Conservation (phyloP, 148 eudicot species). For the Rhododendron griersonianum region DNA sequence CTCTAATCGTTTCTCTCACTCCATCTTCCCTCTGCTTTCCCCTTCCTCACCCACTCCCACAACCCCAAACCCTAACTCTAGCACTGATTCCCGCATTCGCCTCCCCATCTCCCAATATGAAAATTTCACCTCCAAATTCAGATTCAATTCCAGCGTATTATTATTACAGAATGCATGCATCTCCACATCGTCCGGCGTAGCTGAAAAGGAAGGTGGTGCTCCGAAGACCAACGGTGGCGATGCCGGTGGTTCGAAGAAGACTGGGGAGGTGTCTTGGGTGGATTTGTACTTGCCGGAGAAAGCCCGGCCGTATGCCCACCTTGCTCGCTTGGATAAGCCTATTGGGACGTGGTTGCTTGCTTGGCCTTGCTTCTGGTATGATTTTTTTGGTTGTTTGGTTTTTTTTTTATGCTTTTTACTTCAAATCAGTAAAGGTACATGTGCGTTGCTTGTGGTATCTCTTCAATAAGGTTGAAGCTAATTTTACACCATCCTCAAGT, state of each 20-base stretch:
- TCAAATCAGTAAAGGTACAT: background rate
- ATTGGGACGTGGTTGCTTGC: slow-evolving; percentile 96
- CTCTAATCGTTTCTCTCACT: background rate
- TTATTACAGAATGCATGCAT: slow-evolving; percentile 21
- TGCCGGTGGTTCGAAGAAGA: slow-evolving; percentile 10
- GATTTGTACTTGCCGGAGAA: slow-evolving; percentile 63
- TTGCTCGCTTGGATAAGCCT: slow-evolving; percentile 76
- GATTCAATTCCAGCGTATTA: background rate
- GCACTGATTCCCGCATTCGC: background rate
- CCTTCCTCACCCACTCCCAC: background rate
- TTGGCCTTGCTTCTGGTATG: slow-evolving; percentile 95
- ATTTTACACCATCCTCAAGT: background rate
- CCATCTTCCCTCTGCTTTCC: background rate
- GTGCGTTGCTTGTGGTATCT: background rate
- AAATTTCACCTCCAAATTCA: background rate
- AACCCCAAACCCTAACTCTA: background rate
- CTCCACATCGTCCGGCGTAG: slow-evolving; percentile 27
- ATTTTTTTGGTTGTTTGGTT: background rate
- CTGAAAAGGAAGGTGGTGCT: slow-evolving; percentile 6
- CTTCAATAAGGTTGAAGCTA: background rate
- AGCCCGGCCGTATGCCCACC: slow-evolving; percentile 60
- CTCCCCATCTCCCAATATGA: slow-evolving; percentile 1
- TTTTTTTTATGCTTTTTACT: too few relatives aligned
- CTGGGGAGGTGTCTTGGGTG: slow-evolving; percentile 48
- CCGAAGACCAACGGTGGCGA: slow-evolving; percentile 3